Percentiles rank a stretch among this genome's conserved stretches.
Evolutionary conservation across 1,284 basidiomycete genomes (phyloP).

Genomic region (Ganoderma resinaceum): DNA sequence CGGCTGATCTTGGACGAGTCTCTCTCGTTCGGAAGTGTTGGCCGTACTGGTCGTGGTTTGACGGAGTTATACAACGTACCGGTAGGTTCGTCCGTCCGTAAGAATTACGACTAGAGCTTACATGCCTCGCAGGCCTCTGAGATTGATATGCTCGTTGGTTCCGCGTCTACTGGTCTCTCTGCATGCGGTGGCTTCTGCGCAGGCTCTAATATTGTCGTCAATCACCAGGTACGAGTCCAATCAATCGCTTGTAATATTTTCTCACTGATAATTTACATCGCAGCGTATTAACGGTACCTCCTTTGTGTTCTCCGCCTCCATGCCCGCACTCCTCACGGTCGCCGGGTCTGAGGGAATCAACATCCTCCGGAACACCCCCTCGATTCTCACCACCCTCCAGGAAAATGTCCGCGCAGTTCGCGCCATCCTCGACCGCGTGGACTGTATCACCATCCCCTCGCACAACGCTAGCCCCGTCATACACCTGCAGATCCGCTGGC

Average conservation of each 20-base stretch:
- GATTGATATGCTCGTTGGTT: conserved; percentile 87
- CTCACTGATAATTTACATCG: not conserved
- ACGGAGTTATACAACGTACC: conserved; percentile 95
- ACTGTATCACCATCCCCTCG: conserved; percentile 85
- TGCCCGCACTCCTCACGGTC: conserved; percentile 91
- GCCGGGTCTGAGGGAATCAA: conserved; percentile 87
- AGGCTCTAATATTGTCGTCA: conserved; percentile 83
- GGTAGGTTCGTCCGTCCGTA: conserved; percentile 50
- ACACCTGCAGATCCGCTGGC: conserved; percentile 75
- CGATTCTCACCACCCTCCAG: conserved; percentile 77
- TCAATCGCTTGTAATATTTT: not conserved
- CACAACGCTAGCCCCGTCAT: conserved; percentile 88
- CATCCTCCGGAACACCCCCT: conserved; percentile 77
- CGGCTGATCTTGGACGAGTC: conserved; percentile 95
- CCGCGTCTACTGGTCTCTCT: conserved; percentile 85
- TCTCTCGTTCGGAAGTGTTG: conserved; percentile 92
- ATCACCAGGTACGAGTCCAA: conserved; percentile 76
- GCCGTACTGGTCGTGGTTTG: conserved; percentile 91
- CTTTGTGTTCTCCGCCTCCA: conserved; percentile 96
- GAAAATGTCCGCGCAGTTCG: conserved; percentile 85
- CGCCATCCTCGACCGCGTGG: conserved; percentile 79
- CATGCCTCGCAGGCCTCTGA: conserved; percentile 59
- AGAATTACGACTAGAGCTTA: not conserved
- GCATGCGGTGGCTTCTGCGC: conserved; percentile 96
- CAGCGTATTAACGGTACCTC: conserved; percentile 97